Base-by-base conservation (phyloP, 2,329 filamentous ascomycete species). In the Myriosclerotinia scirpicola region DNA sequence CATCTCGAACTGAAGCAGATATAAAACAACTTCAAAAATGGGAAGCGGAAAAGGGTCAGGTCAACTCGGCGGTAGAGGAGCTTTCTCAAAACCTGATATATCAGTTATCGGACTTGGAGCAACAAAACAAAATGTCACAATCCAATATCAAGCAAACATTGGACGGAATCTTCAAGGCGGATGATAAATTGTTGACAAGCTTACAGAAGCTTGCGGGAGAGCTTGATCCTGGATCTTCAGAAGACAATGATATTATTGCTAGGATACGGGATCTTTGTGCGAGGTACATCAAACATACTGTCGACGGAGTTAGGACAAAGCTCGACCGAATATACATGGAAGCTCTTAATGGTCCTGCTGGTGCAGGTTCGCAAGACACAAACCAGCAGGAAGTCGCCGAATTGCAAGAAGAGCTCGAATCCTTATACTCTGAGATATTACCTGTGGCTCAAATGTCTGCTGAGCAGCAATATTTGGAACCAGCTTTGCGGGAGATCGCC, bases 361-460 rank as follows among this genome's bases (percentile, higher is more conserved):
- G 36, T 46, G 26, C 48, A 20, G 67, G 65, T 40, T 42, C 46
- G 40, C 64, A 68, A 44, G 64, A 69, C 8, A 63, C 52, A n/a
- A 65, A 73, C 15, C 59, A 48, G 11, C 69, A 70, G 64, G 83
- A 85, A 59, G 80, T 83, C 12, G 78, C 77, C 17, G 80, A 82
- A 4, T 75, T 90, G 2, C 84, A 88, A 71, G 83, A 84, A 42
- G 89, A 91, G 73, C 80, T 92, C 0, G 87, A 90, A 70, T 90
- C 87, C 5, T 79, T 92, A 3, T 88, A 90, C 71, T 80, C 87
- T 0, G 90, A 92, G 73, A 87, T 92, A 52, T 79, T 89, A 0
- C 85, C 88, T 0, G 86, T 92, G 2, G 85, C 88, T 8, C 85
- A 90, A 69, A 91, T 92, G 85, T 86, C 88, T 0, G 82, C 88